A percentile compares a stretch with the other conserved stretches of the same genome.
These are phyloP conservation scores for Penicillium goetzii DNA, from an alignment of 495 filamentous ascomycete genomes.

Conservation along the genomic window DNA sequence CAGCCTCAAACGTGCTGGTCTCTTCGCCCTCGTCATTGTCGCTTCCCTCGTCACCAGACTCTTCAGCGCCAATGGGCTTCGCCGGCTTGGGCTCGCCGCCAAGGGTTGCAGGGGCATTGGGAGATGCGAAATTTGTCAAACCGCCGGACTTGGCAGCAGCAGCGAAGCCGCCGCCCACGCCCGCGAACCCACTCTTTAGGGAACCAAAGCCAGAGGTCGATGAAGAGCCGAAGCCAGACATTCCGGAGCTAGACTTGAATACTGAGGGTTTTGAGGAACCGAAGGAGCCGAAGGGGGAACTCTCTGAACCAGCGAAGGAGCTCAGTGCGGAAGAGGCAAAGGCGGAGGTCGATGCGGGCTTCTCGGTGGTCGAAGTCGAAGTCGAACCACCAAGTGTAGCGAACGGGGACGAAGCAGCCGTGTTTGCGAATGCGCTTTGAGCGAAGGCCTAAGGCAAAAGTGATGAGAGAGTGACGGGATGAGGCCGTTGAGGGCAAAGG, in stretches of 20 bases:
- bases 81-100: constrained; percentile 60
- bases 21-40: constrained; percentile 49
- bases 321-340: constrained; percentile 58
- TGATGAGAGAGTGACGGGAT: constrained; percentile 14
- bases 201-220: constrained; percentile 40
- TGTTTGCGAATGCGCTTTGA: constrained; percentile 56
- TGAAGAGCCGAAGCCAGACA: constrained; percentile 18
- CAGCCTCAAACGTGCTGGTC: constrained; percentile 52
- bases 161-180: constrained; percentile 59
- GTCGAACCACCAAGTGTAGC: constrained; percentile 42
- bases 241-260: constrained; percentile 36
- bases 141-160: constrained; percentile 52
- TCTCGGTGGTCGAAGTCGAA: constrained; percentile 15
- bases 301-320: constrained; percentile 55
- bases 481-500: too few relatives aligned
- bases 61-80: constrained; percentile 73
- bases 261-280: constrained; percentile 46
- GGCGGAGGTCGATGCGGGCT: constrained; percentile 47
- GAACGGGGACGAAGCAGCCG: constrained; percentile 56
- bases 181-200: constrained; percentile 49
- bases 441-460: constrained; percentile 40
- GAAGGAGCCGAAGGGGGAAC: constrained; percentile 61
- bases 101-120: constrained; percentile 55
- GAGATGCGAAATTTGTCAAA: constrained; percentile 70
- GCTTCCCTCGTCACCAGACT: constrained; percentile 62